A percentile compares a stretch with the other conserved stretches of the same genome.
Evolutionary conservation across 768 basidiomycete species (phyloP).

Genomic region (Leccinum barrowsii): DNA sequence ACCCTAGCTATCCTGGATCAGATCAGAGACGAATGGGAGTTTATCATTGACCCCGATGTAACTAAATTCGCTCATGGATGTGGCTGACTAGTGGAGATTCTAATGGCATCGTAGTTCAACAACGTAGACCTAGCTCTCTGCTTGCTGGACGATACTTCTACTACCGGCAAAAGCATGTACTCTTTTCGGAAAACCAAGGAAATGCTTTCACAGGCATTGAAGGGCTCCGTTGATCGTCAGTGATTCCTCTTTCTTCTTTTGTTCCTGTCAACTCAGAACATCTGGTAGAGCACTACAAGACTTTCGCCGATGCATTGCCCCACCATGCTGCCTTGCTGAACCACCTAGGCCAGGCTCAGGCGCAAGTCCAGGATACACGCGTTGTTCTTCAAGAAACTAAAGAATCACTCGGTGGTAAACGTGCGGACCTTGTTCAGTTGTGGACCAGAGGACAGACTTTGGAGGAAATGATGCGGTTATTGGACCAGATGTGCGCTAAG

Average conservation of each 20-base stretch:
- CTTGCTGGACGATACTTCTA: constrained; percentile 72
- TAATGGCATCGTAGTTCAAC: constrained; percentile 64
- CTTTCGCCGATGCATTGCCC: constrained; percentile 91
- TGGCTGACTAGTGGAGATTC: constrained; percentile 1
- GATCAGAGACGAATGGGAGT: constrained; percentile 88
- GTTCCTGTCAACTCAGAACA: constrained; percentile 3
- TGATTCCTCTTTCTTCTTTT: constrained; percentile 15
- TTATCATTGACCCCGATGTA: constrained; percentile 79
- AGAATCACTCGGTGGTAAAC: constrained; percentile 73
- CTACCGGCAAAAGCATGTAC: constrained; percentile 64
- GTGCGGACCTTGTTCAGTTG: constrained; percentile 85
- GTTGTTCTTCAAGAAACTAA: constrained; percentile 72
- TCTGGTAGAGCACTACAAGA: constrained; percentile 80
- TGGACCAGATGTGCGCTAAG: constrained; percentile 84
- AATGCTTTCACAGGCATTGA: constrained; percentile 74
- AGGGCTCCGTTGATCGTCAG: constrained; percentile 86
- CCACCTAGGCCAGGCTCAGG: constrained; percentile 70
- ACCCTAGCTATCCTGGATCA: constrained; percentile 73
- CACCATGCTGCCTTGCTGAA: constrained; percentile 79
- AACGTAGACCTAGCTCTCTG: constrained; percentile 90
- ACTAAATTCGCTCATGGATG: constrained; percentile 20
- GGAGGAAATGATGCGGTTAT: constrained; percentile 91
- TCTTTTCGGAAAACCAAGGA: constrained; percentile 76
- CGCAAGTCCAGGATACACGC: constrained; percentile 69
- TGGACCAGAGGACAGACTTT: constrained; percentile 88